phyloP scores from a whole-genome alignment of 768 basidiomycete genomes.

The Mycena capillaripes region DNA sequence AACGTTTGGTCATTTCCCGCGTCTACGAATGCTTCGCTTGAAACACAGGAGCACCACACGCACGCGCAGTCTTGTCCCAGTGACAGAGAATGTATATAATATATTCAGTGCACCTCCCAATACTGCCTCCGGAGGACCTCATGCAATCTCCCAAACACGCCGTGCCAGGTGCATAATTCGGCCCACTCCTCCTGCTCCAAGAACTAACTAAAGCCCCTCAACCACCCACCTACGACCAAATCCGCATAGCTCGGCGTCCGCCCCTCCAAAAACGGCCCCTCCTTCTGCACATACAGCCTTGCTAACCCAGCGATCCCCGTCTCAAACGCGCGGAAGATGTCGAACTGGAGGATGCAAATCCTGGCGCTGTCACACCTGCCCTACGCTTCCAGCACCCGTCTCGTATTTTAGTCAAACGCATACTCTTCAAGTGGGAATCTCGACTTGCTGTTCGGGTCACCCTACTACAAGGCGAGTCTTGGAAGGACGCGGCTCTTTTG shows the following conservation, averaged over 20 bases:
- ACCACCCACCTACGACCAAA: constrained; percentile 27
- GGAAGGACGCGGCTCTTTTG: no score
- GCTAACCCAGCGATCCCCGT: constrained; percentile 6
- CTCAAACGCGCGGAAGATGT: background rate
- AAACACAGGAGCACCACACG: no score
- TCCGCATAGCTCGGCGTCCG: constrained; percentile 27
- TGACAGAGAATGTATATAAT: background rate
- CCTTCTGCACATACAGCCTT: constrained; percentile 15
- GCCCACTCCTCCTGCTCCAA: constrained; percentile 25
- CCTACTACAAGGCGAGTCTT: no score
- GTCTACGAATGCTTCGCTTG: no score
- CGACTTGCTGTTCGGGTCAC: no score
- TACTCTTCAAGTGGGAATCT: no score
- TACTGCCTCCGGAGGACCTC: constrained; percentile 23
- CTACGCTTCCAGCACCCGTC: no score
- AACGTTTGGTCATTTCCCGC: no score
- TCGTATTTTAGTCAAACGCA: no score
- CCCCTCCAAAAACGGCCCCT: constrained; percentile 28
- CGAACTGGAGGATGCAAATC: no score
- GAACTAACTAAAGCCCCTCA: constrained; percentile 6
- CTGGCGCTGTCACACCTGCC: background rate
- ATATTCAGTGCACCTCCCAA: constrained; percentile 26
- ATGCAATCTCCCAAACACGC: constrained; percentile 28
- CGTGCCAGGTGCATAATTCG: constrained; percentile 28
- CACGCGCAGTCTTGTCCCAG: no score